Percentiles rank a stretch among this genome's conserved stretches.
phyloP scores from a whole-genome alignment of 495 filamentous ascomycete species.

The Xanthoparmelia taractica region DNA sequence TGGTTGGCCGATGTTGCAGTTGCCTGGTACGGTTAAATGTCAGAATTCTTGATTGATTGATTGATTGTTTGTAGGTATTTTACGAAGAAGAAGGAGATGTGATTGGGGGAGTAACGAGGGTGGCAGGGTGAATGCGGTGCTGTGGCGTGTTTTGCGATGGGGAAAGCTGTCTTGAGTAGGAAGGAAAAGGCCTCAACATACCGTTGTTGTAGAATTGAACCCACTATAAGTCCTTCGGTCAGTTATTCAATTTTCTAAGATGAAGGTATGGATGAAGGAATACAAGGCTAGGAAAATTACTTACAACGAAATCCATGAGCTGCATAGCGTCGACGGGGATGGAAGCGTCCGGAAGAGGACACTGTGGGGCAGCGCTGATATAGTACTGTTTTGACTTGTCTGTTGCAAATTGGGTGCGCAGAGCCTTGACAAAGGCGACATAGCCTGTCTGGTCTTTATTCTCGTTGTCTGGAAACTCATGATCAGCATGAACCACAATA shows the following conservation, averaged over 20 bases:
- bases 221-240: constrained; percentile 13
- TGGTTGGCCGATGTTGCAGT: constrained; percentile 26
- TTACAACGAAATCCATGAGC: constrained; percentile 33
- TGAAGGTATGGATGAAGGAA: not conserved
- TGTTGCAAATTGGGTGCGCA: constrained; percentile 41
- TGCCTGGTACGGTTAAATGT: too few relatives aligned
- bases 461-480: constrained; percentile 26
- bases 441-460: constrained; percentile 34
- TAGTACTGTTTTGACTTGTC: constrained; percentile 44
- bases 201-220: constrained; percentile 45
- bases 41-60: too few relatives aligned
- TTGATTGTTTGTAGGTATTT: too few relatives aligned
- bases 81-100: too few relatives aligned
- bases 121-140: too few relatives aligned
- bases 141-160: too few relatives aligned
- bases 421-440: constrained; percentile 37
- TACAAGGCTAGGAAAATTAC: not conserved
- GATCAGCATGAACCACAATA: not conserved
- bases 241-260: not conserved
- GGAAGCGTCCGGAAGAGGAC: constrained; percentile 45
- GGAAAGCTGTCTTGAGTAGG: too few relatives aligned
- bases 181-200: too few relatives aligned
- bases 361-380: constrained; percentile 52
- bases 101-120: too few relatives aligned
- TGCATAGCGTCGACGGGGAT: constrained; percentile 38